Evolutionary conservation across 495 filamentous ascomycete genomes (phyloP).

Genomic region (Hypoxylon fragiforme): DNA sequence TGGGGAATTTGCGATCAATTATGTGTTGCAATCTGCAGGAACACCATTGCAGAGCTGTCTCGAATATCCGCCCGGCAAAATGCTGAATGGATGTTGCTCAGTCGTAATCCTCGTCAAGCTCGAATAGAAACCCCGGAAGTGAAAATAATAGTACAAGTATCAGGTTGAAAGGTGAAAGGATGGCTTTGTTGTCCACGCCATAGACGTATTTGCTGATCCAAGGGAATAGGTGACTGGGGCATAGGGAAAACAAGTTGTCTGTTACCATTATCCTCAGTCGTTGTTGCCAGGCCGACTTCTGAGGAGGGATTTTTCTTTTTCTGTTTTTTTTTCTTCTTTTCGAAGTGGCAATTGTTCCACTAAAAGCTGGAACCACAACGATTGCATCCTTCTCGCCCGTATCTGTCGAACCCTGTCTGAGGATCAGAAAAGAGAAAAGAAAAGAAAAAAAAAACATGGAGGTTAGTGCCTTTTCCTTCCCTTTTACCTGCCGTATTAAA

Average conservation of each 20-base stretch:
- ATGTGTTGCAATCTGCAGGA: conserved; percentile 43
- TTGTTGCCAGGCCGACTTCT: conserved; percentile 23
- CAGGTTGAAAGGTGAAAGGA: conserved; percentile 35
- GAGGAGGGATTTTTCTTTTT: too few species aligned
- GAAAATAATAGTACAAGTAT: conserved; percentile 44
- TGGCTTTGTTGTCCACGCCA: conserved; percentile 35
- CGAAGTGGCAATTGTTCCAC: conserved; percentile 11
- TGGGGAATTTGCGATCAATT: conserved; percentile 45
- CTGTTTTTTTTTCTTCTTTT: too few species aligned
- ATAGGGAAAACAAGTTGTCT: conserved; percentile 19
- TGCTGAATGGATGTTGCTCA: conserved; percentile 42
- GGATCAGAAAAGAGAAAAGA: conserved; percentile 27
- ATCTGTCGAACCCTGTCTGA: conserved; percentile 30
- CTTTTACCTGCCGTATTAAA: conserved; percentile 44
- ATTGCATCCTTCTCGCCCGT: conserved; percentile 31
- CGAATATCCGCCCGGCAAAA: conserved; percentile 41
- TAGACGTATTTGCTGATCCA: conserved; percentile 34
- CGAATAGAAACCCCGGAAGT: conserved; percentile 40
- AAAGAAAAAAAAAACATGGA: conserved; percentile 22
- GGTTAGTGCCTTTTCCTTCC: conserved; percentile 41
- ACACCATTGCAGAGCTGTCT: conserved; percentile 42
- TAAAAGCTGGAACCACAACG: conserved; percentile 27
- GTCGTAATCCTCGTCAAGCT: conserved; percentile 41
- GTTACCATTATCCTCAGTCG: conserved; percentile 27
- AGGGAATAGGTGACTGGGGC: conserved; percentile 26